phyloP scores from a whole-genome alignment of 73 alveolate genomes.

The Stentor coeruleus region DNA sequence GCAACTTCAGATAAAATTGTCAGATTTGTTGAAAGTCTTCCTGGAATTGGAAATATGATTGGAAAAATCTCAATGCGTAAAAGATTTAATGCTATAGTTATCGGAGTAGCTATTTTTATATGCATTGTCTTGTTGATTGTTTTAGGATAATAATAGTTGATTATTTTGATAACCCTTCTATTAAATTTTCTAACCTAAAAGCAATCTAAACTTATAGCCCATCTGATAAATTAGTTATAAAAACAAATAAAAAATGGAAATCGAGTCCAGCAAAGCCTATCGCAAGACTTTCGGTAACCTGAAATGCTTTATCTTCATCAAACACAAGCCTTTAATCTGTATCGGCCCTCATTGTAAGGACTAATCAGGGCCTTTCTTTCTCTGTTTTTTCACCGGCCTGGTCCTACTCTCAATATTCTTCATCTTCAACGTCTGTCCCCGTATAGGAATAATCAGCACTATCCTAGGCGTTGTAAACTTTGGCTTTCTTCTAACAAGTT shows the following conservation, averaged over 20 bases:
- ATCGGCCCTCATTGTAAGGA: too few relatives aligned
- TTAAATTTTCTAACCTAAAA: too few relatives aligned
- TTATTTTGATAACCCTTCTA: too few relatives aligned
- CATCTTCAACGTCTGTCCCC: background rate
- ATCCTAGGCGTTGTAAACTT: background rate
- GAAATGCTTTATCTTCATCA: too few relatives aligned
- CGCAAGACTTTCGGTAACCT: too few relatives aligned
- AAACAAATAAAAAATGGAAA: too few relatives aligned
- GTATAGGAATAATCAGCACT: background rate
- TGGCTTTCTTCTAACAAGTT: background rate
- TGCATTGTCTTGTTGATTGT: too few relatives aligned
- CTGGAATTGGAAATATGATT: background rate
- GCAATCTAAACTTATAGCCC: too few relatives aligned
- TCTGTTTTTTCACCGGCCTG: background rate
- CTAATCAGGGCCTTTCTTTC: background rate
- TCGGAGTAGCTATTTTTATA: background rate
- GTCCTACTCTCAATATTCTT: background rate
- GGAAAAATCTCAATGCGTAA: background rate
- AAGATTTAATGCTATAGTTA: slow-evolving; percentile 2
- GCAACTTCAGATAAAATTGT: background rate
- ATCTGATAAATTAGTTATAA: too few relatives aligned
- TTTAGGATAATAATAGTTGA: too few relatives aligned
- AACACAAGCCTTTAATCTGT: too few relatives aligned
- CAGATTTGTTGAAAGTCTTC: background rate
- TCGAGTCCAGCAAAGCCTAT: too few relatives aligned